Evolutionary conservation across 148 eudicot species (phyloP), one percentile per base, ranked within the genome.

Genomic region (Cornus suecica): DNA sequence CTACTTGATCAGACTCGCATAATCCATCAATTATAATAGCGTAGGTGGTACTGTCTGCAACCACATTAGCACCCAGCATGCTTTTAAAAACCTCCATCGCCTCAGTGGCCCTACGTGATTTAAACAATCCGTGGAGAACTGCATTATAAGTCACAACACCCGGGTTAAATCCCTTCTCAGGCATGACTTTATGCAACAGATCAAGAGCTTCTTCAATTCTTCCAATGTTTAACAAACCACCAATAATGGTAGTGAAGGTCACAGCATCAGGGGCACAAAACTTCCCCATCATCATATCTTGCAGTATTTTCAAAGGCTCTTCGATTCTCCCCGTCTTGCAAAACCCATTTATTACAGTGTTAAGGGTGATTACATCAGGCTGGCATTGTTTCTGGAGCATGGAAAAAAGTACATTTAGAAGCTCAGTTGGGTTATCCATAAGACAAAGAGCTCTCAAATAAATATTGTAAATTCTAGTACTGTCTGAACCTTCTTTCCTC

Each of bases 281-380:
- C 73, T 89, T 87, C 34, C 92, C 97, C 34, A 28, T 68, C 79
- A 87, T 84, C 99, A 94, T 92, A 82, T 92, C 97, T 61, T 87
- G 42, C 71, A 89, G 76, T 65, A 90, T 82, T 80, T 87, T 84
- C 76, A 84, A 58, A 34, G 97, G 88, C 72, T 92, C 92, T 29
- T 83, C 84, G 67, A 92, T 81, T 82, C 42, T 37, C 42, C 42
- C 42, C 42, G 9, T 37, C 42, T 37, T 37, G 42, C 42, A 37
- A 37, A 37, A 85, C 87, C 6, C 87, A 88, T 87, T 84, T 83
- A 76, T 78, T 52, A 94, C 84, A 15, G 95, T 92, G 78, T 92
- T 94, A 64, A 94, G 91, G 34, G 91, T 86, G 76, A 94, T 80
- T 65, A 90, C 77, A 82, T 91, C 98, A 7, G 97, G 98, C 71